Evolutionary conservation across 805 yeast species (phyloP).

Genomic region (Yarrowia keelungensis): DNA sequence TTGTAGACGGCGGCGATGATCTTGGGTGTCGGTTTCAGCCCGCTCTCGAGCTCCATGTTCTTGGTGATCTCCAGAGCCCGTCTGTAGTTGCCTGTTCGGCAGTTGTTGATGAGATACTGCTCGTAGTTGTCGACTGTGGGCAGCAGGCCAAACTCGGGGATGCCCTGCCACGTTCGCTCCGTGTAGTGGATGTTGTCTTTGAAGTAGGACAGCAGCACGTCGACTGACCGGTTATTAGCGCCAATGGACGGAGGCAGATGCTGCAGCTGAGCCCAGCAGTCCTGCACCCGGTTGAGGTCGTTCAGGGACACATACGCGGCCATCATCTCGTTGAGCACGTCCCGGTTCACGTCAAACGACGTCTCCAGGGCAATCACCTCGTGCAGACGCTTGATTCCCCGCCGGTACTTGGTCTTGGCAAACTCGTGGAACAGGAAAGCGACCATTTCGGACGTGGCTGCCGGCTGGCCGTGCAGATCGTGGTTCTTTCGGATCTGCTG

Average conservation of each 20-base stretch:
- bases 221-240: conserved; percentile 66
- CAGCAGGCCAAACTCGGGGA: conserved; percentile 59
- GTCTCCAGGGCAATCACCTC: conserved; percentile 68
- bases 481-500: conserved; percentile 63
- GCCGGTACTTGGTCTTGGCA: conserved; percentile 64
- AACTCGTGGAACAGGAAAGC: conserved; percentile 65
- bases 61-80: conserved; percentile 62
- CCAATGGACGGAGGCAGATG: conserved; percentile 60
- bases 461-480: conserved; percentile 59
- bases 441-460: conserved; percentile 65
- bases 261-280: conserved; percentile 65
- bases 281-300: conserved; percentile 62
- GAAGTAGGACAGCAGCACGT: conserved; percentile 69
- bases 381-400: conserved; percentile 71
- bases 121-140: conserved; percentile 62
- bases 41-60: conserved; percentile 54
- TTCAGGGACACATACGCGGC: conserved; percentile 67
- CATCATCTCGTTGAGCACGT: conserved; percentile 65
- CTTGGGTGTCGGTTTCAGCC: conserved; percentile 44
- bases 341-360: conserved; percentile 61
- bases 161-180: conserved; percentile 65
- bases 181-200: conserved; percentile 53
- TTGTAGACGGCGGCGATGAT: conserved; percentile 52
- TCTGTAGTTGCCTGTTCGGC: conserved; percentile 65
- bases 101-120: conserved; percentile 72